phyloP scores from a whole-genome alignment of 2,329 filamentous ascomycete species.

The Nectriaceae sp. region DNA sequence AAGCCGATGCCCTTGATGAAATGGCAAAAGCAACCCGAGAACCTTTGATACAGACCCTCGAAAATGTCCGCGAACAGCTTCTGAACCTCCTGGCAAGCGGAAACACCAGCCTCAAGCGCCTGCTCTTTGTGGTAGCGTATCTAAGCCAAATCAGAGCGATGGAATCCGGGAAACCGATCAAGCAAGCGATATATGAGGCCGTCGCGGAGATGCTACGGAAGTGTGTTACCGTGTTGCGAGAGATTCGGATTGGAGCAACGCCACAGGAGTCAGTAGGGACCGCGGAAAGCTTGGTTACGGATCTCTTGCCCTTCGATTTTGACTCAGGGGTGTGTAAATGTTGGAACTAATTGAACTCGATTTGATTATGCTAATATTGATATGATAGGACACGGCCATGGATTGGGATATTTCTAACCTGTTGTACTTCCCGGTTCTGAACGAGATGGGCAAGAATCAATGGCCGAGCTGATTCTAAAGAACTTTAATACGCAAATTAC shows the following conservation, averaged over 20 bases:
- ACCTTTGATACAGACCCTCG: constrained; percentile 22
- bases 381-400: constrained; percentile 20
- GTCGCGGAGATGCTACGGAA: constrained; percentile 19
- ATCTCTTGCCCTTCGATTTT: constrained; percentile 19
- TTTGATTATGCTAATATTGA: constrained; percentile 6
- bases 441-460: constrained; percentile 9
- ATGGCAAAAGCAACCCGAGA: constrained; percentile 22
- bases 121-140: constrained; percentile 24
- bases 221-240: constrained; percentile 19
- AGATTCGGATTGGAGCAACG: constrained; percentile 12
- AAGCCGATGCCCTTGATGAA: constrained; percentile 25
- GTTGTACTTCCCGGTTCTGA: constrained; percentile 19
- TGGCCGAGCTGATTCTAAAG: constrained; percentile 18
- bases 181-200: constrained; percentile 23
- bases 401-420: constrained; percentile 29
- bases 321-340: constrained; percentile 14
- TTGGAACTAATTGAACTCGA: neutral
- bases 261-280: constrained; percentile 18
- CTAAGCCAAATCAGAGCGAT: constrained; percentile 25
- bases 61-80: constrained; percentile 20
- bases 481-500: too few relatives aligned
- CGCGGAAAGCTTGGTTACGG: constrained; percentile 15
- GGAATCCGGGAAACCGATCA: constrained; percentile 20
- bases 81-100: constrained; percentile 18
- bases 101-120: constrained; percentile 26